Evolutionary conservation across 352 stramenopile genomes (phyloP).

Genomic region (Pythium dissimile): DNA sequence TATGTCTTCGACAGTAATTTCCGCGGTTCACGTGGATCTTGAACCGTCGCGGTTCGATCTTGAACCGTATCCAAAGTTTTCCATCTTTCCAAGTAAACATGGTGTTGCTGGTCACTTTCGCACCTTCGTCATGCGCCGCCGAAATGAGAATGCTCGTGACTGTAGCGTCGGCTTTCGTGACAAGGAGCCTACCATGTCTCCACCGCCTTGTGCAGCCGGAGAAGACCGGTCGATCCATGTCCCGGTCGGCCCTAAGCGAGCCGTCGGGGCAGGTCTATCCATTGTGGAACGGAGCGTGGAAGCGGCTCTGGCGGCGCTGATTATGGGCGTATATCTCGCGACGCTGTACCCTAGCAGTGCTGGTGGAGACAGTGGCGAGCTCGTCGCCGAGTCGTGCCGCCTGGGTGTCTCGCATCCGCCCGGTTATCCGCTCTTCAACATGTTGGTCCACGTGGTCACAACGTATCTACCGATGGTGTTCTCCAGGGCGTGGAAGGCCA

Average conservation of each 20-base stretch:
- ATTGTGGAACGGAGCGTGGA: neutral
- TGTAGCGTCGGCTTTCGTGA: neutral
- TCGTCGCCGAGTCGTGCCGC: slow-evolving; percentile 92
- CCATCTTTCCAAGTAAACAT: slow-evolving; percentile 15
- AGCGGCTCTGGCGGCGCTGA: neutral
- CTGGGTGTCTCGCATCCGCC: slow-evolving; percentile 93
- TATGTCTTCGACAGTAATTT: too few relatives aligned
- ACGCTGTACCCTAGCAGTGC: slow-evolving; percentile 86
- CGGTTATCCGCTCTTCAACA: slow-evolving; percentile 93
- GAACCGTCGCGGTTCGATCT: neutral
- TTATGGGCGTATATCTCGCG: slow-evolving; percentile 54
- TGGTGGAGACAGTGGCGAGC: slow-evolving; percentile 89
- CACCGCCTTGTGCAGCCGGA: slow-evolving; percentile 10
- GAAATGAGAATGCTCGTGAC: neutral
- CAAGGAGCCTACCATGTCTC: neutral
- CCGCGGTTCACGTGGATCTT: too few relatives aligned
- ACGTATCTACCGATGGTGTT: slow-evolving; percentile 29
- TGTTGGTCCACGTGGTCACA: slow-evolving; percentile 79
- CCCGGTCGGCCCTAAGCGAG: neutral
- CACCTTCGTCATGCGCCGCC: slow-evolving; percentile 13
- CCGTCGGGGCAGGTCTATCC: neutral
- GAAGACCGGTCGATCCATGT: slow-evolving; percentile 2
- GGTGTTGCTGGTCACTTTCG: neutral
- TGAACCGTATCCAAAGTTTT: slow-evolving; percentile 17
- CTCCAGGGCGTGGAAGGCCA: slow-evolving; percentile 79